Conservation (phyloP, 1,139 yeast species). For the Protomyces arabidopsidicola region DNA sequence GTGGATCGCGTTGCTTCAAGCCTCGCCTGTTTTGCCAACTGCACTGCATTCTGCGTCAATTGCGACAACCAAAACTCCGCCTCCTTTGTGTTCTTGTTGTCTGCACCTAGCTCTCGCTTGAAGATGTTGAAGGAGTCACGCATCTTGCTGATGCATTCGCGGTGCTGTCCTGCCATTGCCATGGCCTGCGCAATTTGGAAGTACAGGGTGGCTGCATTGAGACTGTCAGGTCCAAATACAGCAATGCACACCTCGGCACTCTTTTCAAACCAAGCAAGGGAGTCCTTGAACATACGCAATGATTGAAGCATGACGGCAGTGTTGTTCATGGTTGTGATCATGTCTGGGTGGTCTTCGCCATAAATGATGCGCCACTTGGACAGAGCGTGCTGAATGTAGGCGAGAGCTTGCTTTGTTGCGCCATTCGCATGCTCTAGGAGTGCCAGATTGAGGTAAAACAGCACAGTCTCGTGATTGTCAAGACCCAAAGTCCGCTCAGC, state of each 20-base stretch:
- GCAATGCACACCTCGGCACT: constrained; percentile 48
- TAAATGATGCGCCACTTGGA: constrained; percentile 53
- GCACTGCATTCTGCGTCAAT: constrained; percentile 41
- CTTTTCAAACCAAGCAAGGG: constrained; percentile 50
- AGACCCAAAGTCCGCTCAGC: constrained; percentile 76
- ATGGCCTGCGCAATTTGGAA: constrained; percentile 66
- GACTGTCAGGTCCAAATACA: constrained; percentile 55
- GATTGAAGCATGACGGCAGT: constrained; percentile 59
- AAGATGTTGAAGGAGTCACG: constrained; percentile 53
- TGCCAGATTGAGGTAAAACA: constrained; percentile 71
- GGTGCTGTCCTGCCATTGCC: constrained; percentile 51
- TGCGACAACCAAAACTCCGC: constrained; percentile 59
- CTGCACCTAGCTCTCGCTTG: constrained; percentile 56
- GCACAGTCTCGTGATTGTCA: constrained; percentile 71
- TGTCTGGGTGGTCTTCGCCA: constrained; percentile 63
- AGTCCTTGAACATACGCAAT: constrained; percentile 47
- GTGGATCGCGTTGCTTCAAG: constrained; percentile 6
- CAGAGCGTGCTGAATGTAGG: constrained; percentile 58
- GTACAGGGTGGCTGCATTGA: constrained; percentile 55
- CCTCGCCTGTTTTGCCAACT: constrained; percentile 33
- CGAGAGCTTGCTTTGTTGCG: constrained; percentile 58
- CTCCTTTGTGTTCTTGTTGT: constrained; percentile 59
- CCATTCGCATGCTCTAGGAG: constrained; percentile 61
- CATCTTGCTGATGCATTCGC: constrained; percentile 54
- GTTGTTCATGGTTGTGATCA: constrained; percentile 60